Percentiles rank a stretch among this genome's conserved stretches.
phyloP scores from a whole-genome alignment of 805 yeast species.

The Wickerhamiella domercqiae region DNA sequence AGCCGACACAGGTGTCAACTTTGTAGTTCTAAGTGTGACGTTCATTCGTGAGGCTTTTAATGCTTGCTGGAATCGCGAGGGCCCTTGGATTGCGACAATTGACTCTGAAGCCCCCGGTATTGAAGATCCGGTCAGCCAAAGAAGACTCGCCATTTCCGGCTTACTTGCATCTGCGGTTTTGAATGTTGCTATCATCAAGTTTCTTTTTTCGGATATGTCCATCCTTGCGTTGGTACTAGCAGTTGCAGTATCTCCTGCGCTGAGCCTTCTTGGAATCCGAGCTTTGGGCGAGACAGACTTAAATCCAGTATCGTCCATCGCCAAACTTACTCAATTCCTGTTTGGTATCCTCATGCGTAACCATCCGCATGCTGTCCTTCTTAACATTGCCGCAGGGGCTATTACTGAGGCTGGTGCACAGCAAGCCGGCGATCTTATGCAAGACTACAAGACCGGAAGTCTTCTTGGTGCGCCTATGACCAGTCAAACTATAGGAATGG shows the following conservation, averaged over 20 bases:
- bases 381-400: constrained; percentile 88
- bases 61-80: background rate
- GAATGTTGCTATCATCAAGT: constrained; percentile 48
- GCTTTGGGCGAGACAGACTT: constrained; percentile 95
- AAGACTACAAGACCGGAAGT: constrained; percentile 90
- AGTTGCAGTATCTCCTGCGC: constrained; percentile 54
- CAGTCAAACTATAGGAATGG: constrained; percentile 82
- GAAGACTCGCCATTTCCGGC: constrained; percentile 31
- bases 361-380: constrained; percentile 68
- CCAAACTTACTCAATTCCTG: constrained; percentile 77
- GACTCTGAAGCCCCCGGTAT: constrained; percentile 1
- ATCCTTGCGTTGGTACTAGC: constrained; percentile 54
- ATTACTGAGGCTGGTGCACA: constrained; percentile 98
- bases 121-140: constrained; percentile 9
- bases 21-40: constrained; percentile 23
- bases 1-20: constrained; percentile 73
- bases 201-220: constrained; percentile 57
- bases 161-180: constrained; percentile 46
- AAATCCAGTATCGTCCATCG: constrained; percentile 94
- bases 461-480: constrained; percentile 80
- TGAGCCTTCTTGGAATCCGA: constrained; percentile 77
- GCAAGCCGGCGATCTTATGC: constrained; percentile 97
- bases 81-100: background rate
- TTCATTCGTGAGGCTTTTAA: background rate
- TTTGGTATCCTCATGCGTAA: constrained; percentile 71